Base-by-base conservation (phyloP, 306 rosid species). In the Gillenia trifoliata region DNA sequence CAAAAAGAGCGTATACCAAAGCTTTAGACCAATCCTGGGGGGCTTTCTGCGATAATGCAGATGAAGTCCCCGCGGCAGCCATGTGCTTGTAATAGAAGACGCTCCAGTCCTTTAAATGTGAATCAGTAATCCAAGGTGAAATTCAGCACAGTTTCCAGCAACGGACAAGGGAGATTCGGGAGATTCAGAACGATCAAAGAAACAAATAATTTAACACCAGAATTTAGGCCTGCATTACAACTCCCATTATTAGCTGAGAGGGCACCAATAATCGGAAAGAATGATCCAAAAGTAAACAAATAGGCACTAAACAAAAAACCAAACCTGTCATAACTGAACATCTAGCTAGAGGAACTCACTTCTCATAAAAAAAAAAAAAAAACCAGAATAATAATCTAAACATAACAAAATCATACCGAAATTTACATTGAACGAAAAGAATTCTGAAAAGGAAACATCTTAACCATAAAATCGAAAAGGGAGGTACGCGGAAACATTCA, bases 1-100 rank as follows among this genome's bases (percentile, higher is more conserved):
- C 98, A 8, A 83, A 87, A 68, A 89, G 41, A 81, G 99, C 98
- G 20, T 88, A 87, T 28, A 82, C 78, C 85, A 94, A 78, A 31
- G 84, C 79, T 10, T 77, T 54, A 34, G 81, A 13, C 25, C 85
- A 57, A 64, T 80, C 72, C 41, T 52, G 63, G 40, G 68, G 71
- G 31, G 69, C 73, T 41, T 34, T 80, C 25, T 34, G 85, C 54
- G 74, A 75, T 25, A 45, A 72, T 47, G 86, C 74, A 67, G 87
- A 79, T 70, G 86, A 82, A 45, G 77, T 72, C 73, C 73, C 79
- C 22, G 64, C 12, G 69, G 81, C 4, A 73, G 85, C 82, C 95
- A 88, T 83, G 78, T 70, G 65, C 77, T 85, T 40, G 66, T 72
- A 59, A 70, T 67, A 49, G 83, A 56, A 81, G 57, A 80, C 80